Conservation (phyloP, 108 stramenopile genomes). For the Epithemia pelagica region DNA sequence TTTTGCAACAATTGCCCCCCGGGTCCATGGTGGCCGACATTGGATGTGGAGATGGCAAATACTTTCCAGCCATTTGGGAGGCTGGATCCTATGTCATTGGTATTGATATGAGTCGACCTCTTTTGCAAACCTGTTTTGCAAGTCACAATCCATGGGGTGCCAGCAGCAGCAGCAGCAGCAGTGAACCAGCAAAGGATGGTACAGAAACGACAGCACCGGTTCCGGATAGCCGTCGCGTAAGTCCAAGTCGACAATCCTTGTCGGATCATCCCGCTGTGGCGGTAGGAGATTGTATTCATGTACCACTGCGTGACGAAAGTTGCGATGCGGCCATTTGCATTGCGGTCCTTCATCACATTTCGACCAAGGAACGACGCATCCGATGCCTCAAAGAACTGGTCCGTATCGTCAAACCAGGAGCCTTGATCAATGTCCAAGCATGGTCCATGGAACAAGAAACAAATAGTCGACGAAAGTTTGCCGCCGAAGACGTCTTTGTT, state of each 20-base stretch:
- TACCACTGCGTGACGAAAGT: constrained; percentile 72
- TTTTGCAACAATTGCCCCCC: constrained; percentile 60
- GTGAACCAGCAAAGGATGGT: background rate
- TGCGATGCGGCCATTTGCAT: constrained; percentile 97
- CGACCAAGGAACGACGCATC: constrained; percentile 75
- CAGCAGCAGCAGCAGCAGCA: constrained; percentile 3
- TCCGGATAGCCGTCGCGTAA: constrained; percentile 56
- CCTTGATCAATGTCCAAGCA: constrained; percentile 87
- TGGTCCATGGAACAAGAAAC: constrained; percentile 95
- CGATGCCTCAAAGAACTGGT: constrained; percentile 80
- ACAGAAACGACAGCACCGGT: constrained; percentile 16
- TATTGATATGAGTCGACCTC: constrained; percentile 80
- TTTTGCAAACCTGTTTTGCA: constrained; percentile 51
- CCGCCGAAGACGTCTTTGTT: constrained; percentile 88
- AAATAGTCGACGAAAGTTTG: constrained; percentile 76
- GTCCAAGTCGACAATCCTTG: constrained; percentile 37
- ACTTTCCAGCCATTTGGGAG: constrained; percentile 71
- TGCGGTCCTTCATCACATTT: constrained; percentile 97
- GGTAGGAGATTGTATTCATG: constrained; percentile 84
- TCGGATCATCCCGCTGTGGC: constrained; percentile 67
- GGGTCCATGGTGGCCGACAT: constrained; percentile 91
- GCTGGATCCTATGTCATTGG: constrained; percentile 85
- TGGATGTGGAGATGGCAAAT: constrained; percentile 98
- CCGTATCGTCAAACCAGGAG: constrained; percentile 80
- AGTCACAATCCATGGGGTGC: constrained; percentile 10